Percentiles rank a stretch among this genome's conserved stretches.
Conservation (phyloP, 495 filamentous ascomycete genomes). For the Penicillium diatomitis region DNA sequence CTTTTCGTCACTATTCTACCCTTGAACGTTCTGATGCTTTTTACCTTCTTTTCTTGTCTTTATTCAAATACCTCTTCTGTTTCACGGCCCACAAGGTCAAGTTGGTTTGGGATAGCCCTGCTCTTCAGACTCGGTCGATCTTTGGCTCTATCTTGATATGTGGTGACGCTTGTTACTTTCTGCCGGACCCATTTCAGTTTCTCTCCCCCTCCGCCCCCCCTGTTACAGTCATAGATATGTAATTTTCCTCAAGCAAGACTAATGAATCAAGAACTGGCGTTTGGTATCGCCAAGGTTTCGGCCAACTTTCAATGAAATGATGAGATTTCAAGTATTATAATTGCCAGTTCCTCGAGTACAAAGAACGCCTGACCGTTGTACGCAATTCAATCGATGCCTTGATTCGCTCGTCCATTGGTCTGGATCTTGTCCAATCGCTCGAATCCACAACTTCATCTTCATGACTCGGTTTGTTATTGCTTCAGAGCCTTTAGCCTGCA, state of each 20-base stretch:
- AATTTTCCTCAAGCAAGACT: constrained; percentile 28
- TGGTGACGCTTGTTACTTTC: constrained; percentile 5
- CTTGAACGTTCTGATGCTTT: not conserved
- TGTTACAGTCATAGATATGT: constrained; percentile 22
- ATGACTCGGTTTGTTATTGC: too few species aligned
- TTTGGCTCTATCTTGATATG: not conserved
- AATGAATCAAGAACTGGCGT: constrained; percentile 16
- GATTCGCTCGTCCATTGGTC: too few species aligned
- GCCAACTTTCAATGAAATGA: not conserved
- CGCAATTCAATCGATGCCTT: too few species aligned
- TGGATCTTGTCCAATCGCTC: too few species aligned
- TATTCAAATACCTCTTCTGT: not conserved
- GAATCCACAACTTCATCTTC: too few species aligned
- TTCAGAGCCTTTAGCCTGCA: too few species aligned
- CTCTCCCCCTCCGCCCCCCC: constrained; percentile 9
- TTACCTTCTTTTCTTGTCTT: not conserved
- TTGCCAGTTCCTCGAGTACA: not conserved
- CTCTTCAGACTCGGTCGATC: not conserved
- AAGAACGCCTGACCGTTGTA: not conserved
- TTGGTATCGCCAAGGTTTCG: not conserved
- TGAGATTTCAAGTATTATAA: not conserved
- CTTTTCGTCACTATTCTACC: not conserved
- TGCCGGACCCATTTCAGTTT: constrained; percentile 1
- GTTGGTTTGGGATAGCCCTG: not conserved
- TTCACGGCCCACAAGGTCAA: not conserved